Evolutionary conservation across 1,284 basidiomycete genomes (phyloP), one percentile per base, ranked within the genome.

Genomic region (Moniliophthora roreri): DNA sequence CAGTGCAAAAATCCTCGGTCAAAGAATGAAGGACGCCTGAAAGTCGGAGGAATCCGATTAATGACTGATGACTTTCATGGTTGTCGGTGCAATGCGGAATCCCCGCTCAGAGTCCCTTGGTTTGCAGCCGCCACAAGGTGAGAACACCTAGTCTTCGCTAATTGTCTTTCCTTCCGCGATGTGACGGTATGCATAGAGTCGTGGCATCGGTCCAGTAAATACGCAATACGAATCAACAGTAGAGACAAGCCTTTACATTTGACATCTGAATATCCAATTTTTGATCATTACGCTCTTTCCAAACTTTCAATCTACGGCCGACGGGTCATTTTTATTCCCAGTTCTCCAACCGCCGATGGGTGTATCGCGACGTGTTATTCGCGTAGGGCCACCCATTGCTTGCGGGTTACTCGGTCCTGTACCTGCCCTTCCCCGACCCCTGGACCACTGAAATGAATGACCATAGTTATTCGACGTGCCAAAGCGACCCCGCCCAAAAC

Each of bases 1-100:
- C 59, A 82, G 88, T 66, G 89, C 89, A 58, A 92, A 91, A 70
- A 88, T 92, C 56, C 68, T 91, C 40, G 86, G 85, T n/a, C 77
- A 84, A 66, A 78, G 76, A 60, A 67, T 88, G 68, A 76, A 81
- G 63, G 77, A 72, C 48, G 73, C 70, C 53, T 73, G 79, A 62
- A 69, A 71, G 48, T 61, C 70, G 45, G 72, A 72, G 55, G 70
- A 71, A 56, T 66, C 73, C 59, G 70, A 72, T 37, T 16, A 48
- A 23, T 56, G 42, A 50, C 26, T 10, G 18, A 5, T 2, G n/a
- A 41, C 10, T 4, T 2, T 18, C 40, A 40, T 40, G 2, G 4
- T 21, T 10, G 21, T 5, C 16, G 21, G 39, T 16, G 39, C 39
- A 16, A 21, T 9, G 11, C 10, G 10, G 16, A 11, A 16, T 5